Percentiles rank a stretch among this genome's conserved stretches.
These are phyloP conservation scores for Diplodia intermedia DNA, from an alignment of 2,329 filamentous ascomycete species.

Conservation along the genomic window DNA sequence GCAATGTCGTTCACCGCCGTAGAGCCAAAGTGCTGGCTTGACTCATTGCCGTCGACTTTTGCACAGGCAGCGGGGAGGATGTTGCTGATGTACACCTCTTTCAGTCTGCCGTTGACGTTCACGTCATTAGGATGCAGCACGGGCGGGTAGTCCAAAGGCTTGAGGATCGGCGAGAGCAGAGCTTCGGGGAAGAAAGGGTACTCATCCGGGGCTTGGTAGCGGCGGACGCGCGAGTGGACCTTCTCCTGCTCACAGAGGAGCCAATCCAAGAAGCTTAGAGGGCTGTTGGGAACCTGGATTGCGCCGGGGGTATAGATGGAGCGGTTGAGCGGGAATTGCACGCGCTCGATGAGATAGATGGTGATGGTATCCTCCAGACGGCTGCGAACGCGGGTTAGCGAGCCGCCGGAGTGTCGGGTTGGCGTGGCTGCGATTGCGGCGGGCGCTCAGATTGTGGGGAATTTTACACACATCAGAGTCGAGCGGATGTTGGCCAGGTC, in stretches of 20 bases:
- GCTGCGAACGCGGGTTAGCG: conserved; percentile 56
- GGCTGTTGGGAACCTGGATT: conserved; percentile 74
- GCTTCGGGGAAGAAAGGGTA: conserved; percentile 93
- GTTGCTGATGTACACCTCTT: conserved; percentile 79
- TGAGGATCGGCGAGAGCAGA: conserved; percentile 81
- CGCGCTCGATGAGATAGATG: conserved; percentile 94
- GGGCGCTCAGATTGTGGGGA: conserved; percentile 32
- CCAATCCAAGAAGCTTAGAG: conserved; percentile 89
- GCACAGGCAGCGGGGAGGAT: conserved; percentile 85
- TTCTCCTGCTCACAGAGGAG: conserved; percentile 88
- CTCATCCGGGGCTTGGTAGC: conserved; percentile 95
- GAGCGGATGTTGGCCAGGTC: conserved; percentile 92
- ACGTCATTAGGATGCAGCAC: conserved; percentile 89
- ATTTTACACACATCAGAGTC: conserved; percentile 77
- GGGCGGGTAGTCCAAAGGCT: conserved; percentile 83
- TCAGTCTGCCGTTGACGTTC: conserved; percentile 88
- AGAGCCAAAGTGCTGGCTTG: conserved; percentile 93
- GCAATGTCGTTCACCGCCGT: conserved; percentile 89
- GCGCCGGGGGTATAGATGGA: conserved; percentile 84
- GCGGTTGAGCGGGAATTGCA: conserved; percentile 93
- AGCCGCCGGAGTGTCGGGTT: conserved; percentile 22
- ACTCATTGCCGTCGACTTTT: conserved; percentile 76
- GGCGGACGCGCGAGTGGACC: conserved; percentile 89
- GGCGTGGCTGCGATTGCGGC: conserved; percentile 10
- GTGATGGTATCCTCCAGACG: conserved; percentile 97